Evolutionary conservation across 2,329 filamentous ascomycete genomes (phyloP).

Genomic region (Capronia epimyces): DNA sequence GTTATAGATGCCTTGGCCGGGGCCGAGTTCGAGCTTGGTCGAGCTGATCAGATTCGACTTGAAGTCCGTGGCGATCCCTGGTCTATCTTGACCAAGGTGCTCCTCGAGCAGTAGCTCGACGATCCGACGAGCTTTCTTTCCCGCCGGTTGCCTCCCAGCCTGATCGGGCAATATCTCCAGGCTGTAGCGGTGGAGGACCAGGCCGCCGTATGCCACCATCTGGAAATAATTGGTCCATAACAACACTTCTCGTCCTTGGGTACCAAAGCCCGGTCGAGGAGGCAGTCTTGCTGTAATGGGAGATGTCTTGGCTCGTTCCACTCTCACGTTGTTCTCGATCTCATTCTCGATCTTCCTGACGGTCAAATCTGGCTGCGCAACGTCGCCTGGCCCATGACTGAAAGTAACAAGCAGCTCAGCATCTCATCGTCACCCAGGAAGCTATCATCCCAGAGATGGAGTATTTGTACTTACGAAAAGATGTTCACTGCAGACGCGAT

Average conservation of each 20-base stretch:
- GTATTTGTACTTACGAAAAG: no score
- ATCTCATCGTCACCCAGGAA: no score
- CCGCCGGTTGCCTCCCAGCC: slow-evolving; percentile 13
- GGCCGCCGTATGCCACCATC: neutral
- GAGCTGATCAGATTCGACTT: slow-evolving; percentile 35
- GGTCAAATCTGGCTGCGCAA: neutral
- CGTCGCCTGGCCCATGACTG: neutral
- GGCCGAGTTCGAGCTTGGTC: slow-evolving; percentile 28
- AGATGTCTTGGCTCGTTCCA: no score
- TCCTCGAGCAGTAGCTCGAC: slow-evolving; percentile 44
- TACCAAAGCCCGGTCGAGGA: neutral
- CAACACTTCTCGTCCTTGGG: slow-evolving; percentile 1
- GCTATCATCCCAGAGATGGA: no score
- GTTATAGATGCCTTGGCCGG: slow-evolving; percentile 34
- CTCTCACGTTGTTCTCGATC: neutral
- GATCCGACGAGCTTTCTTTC: slow-evolving; percentile 33
- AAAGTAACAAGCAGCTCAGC: no score
- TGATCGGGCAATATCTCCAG: neutral
- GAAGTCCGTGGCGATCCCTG: slow-evolving; percentile 39
- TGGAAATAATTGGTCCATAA: slow-evolving; percentile 4
- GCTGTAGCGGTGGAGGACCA: slow-evolving; percentile 1
- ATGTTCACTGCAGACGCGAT: no score
- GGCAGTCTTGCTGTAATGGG: slow-evolving; percentile 1
- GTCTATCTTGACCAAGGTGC: slow-evolving; percentile 31
- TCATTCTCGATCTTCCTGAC: neutral